Base-by-base conservation (phyloP, 2,329 filamentous ascomycete species). In the Fusarium sp. region DNA sequence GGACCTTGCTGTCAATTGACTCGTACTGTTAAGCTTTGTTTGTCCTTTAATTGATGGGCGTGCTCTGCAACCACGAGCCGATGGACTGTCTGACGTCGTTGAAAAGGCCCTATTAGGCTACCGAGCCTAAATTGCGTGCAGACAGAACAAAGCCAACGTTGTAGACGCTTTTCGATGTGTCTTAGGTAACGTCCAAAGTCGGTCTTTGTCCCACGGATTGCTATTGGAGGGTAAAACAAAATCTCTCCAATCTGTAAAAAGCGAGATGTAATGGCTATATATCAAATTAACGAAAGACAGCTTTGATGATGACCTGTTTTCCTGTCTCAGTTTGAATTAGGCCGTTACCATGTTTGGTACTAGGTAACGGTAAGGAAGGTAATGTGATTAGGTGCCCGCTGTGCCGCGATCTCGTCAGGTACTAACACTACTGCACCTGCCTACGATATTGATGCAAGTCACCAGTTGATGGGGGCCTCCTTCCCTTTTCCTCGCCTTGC, bases 391-490 rank as follows among this genome's bases (percentile, higher is more conserved):
- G 48, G 49, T 51, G 49, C 41, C 41, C 41, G 46, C 62, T 66
- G 62, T 46, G 61, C 62, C 62, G 54, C 62, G 53, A 46, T 30
- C 62, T 49, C 45, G 52, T 65, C 21, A 64, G 58, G 61, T 65
- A 65, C 41, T 57, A 58, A 62, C 44, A 56, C 58, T 19, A n/a
- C 49, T 26, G n/a, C 25, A 52, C 28, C 53, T 39, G 30, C 53
- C 30, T 48, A 46, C n/a, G 23, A 14, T 23, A 26, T 45, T 61
- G 13, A 43, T 50, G 13, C n/a, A 62, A 49, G 52, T 46, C 14
- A 28, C 49, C 28, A 45, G 31, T 14, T 44, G 21, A 37, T n/a
- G 26, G 21, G 25, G 49, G 23, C 13, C 14, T 34, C 8, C 25
- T 64, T 50, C 39, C 34, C 45, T 61, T 55, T 44, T 55, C 16